These are phyloP conservation scores for Fomes fomentarius DNA, from an alignment of 1,284 basidiomycete genomes.

Conservation along the genomic window DNA sequence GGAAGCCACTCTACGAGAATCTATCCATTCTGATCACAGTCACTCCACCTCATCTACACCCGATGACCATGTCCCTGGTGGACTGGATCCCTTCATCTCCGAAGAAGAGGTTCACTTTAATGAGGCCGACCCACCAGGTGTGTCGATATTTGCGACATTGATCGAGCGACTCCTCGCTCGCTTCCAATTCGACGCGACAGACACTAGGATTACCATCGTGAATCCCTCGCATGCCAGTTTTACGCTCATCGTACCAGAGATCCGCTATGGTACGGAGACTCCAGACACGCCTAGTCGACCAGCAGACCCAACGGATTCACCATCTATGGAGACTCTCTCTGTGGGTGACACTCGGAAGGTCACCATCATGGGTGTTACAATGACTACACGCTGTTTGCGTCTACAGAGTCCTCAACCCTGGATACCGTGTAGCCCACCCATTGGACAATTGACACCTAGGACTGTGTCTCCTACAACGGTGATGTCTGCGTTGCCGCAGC, in stretches of 20 bases:
- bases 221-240: slow-evolving; percentile 65
- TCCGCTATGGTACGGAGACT: slow-evolving; percentile 57
- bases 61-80: slow-evolving; percentile 58
- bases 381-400: slow-evolving; percentile 48
- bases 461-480: slow-evolving; percentile 1
- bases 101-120: slow-evolving; percentile 40
- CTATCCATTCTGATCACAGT: slow-evolving; percentile 53
- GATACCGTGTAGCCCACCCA: neutral
- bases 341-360: slow-evolving; percentile 48
- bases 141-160: slow-evolving; percentile 83
- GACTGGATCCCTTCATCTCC: slow-evolving; percentile 59
- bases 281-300: slow-evolving; percentile 7
- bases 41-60: slow-evolving; percentile 21
- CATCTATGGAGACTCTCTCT: neutral
- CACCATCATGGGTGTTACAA: slow-evolving; percentile 50
- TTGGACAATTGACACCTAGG: neutral
- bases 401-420: slow-evolving; percentile 27
- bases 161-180: slow-evolving; percentile 84
- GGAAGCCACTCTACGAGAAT: slow-evolving; percentile 72
- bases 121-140: slow-evolving; percentile 69
- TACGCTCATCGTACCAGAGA: slow-evolving; percentile 58
- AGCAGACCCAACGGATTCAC: neutral
- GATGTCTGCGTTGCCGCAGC: neutral
- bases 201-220: slow-evolving; percentile 69
- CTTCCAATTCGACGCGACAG: slow-evolving; percentile 77